Evolutionary conservation across 192 early-diverging fungal genomes (phyloP), one percentile per base, ranked within the genome.

Genomic region (Coemansia aciculifera): DNA sequence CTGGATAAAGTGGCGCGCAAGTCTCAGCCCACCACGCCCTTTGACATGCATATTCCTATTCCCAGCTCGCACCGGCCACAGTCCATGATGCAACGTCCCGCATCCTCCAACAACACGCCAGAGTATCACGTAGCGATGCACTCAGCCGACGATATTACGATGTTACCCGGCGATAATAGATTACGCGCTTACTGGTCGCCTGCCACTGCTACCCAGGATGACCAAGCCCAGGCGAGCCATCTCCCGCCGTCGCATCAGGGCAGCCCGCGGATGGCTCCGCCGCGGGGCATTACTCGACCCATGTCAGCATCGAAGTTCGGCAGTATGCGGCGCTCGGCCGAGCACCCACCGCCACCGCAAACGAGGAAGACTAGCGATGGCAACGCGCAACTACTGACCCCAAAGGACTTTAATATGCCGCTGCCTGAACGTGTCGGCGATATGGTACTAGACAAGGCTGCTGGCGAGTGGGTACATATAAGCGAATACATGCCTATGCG

Each of bases 391-490:
- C 56, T 75, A 43, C 60, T 81, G 3, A 81, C 69, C 11, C 78
- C 73, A 11, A 69, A 72, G 21, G 73, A 81, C 57, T 73, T 75
- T 66, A 56, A 66, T 52, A 67, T 34, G 23, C 73, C 70, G 21
- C 34, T 81, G 51, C 73, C 78, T 5, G 66, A 74, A 21, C 78
- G 78, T 15, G 52, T 81, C 21, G 78, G 78, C 62, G 70, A 81
- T 40, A 81, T 81, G 78, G 78, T 81, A 1, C 62, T 81, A 23
- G 74, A 81, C 40, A 66, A 64, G 63, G 67, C 59, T 24, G 46
- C 74, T 13, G 78, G 73, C 39, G 78, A 75, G 38, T 81, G 78
- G 78, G 73, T 81, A n/a, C 43, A 81, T 27, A 75, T 81, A 10
- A 66, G 59, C 66, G 78, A 81, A 31, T 69, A 65, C 23, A n/a